Evolutionary conservation across 202 grass and related monocot species (phyloP), one percentile per base, ranked within the genome.

Genomic region (Zoysia matrella): DNA sequence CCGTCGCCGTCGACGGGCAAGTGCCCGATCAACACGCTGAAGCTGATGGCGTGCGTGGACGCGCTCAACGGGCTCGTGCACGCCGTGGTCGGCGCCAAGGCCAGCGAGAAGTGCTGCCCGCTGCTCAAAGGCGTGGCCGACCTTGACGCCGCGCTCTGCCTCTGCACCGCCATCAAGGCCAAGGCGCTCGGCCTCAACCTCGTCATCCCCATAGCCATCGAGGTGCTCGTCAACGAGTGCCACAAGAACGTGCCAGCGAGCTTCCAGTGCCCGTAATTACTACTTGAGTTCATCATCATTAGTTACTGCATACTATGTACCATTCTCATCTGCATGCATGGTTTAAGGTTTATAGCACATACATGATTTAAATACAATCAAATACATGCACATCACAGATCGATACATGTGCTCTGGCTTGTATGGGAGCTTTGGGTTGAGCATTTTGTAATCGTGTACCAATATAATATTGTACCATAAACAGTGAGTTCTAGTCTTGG

Each of bases 91-190:
- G 86, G 92, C 3, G 72, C 11, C 22, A 83, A 70, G 9, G 75
- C 83, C 67, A 60, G 13, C 53, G 57, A 51, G 22, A 68, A 46
- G 41, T 97, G 94, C 86, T 97, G 94, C 84, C 94, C 94, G 56
- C 65, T 97, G 82, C 84, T 97, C 11, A 71, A 78, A 2, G 91
- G 89, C 41, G 75, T 97, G 4, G 91, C 88, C 62, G 94, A 91
- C 91, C 77, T 97, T 50, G 94, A 97, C 80, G 94, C 94, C 43
- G 91, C 94, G 76, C 91, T 91, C 69, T 97, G 94, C 89, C 94
- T 97, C 70, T 97, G 94, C 89, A 97, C 94, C 74, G 40, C 72
- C 84, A 97, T 97, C 76, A 89, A 88, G 86, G 90, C 78, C 78
- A 89, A 93, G 77, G 80, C 60, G 15, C 86, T 97, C 56, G 52